Percentiles rank a stretch among this genome's conserved stretches.
phyloP scores from a whole-genome alignment of 352 stramenopile genomes.

The Globisporangium apiculatum region DNA sequence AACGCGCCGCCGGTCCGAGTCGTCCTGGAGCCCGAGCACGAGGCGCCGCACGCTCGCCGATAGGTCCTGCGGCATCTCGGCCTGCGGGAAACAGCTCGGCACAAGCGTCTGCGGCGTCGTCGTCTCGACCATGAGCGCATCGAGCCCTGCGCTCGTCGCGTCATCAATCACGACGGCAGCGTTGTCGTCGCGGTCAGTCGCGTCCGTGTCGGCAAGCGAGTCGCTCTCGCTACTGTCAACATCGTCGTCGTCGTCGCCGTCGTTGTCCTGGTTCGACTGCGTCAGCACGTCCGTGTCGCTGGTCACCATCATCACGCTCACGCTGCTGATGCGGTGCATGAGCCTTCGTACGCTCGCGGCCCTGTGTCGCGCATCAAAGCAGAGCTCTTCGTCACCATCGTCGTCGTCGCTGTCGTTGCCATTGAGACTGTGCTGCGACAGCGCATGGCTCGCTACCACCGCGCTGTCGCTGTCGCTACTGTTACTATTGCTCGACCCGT shows the following conservation, averaged over 20 bases:
- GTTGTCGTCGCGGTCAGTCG: neutral
- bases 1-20: slow-evolving; percentile 35
- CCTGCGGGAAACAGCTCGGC: slow-evolving; percentile 16
- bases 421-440: neutral
- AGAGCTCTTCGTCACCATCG: slow-evolving; percentile 7
- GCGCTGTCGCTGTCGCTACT: neutral
- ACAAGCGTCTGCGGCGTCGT: slow-evolving; percentile 8
- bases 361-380: slow-evolving; percentile 12
- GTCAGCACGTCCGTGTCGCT: neutral
- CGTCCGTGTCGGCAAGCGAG: slow-evolving; percentile 1
- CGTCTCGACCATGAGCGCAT: slow-evolving; percentile 11
- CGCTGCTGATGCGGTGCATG: slow-evolving; percentile 15
- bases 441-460: neutral
- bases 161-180: neutral
- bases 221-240: neutral
- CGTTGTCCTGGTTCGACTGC: slow-evolving; percentile 14
- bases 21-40: slow-evolving; percentile 65
- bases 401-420: neutral
- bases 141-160: slow-evolving; percentile 3
- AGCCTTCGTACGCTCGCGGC: slow-evolving; percentile 12
- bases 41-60: slow-evolving; percentile 69
- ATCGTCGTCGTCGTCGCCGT: slow-evolving; percentile 10
- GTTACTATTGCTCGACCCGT: neutral
- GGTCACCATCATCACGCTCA: neutral
- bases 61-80: slow-evolving; percentile 56